Evolutionary conservation across 139 green algal genomes (phyloP).

Genomic region (Chlamydomonas asymmetrica): DNA sequence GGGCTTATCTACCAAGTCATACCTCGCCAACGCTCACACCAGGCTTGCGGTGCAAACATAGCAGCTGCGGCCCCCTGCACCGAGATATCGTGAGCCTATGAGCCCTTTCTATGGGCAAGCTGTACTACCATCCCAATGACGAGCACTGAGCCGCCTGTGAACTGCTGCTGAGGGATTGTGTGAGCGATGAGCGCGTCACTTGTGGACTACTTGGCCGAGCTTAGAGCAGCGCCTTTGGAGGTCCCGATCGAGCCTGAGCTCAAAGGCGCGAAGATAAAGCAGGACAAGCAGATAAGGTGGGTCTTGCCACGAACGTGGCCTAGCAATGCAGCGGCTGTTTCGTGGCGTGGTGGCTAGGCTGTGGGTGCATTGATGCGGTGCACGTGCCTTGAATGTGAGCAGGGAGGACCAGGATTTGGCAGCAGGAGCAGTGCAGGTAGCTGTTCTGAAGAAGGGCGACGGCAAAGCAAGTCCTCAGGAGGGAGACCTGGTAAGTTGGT

Average conservation of each 20-base stretch:
- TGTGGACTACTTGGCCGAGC: constrained; percentile 35
- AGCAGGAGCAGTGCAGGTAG: constrained; percentile 53
- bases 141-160: too few relatives aligned
- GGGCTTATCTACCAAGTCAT: too few relatives aligned
- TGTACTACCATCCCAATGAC: too few relatives aligned
- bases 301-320: not conserved
- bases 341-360: not conserved
- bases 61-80: too few relatives aligned
- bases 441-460: constrained; percentile 39
- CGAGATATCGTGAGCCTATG: too few relatives aligned
- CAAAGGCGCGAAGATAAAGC: constrained; percentile 36
- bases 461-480: constrained; percentile 30
- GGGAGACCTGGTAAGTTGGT: constrained; percentile 51
- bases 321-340: not conserved
- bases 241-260: constrained; percentile 53
- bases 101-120: too few relatives aligned
- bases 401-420: constrained; percentile 68
- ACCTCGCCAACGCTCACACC: too few relatives aligned
- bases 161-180: too few relatives aligned
- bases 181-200: too few relatives aligned
- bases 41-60: too few relatives aligned
- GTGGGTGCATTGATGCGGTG: constrained; percentile 1
- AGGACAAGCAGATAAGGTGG: constrained; percentile 50
- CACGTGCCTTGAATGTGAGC: not conserved
- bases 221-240: constrained; percentile 27